Base-by-base conservation (phyloP, 1,139 yeast genomes). In the Arxiozyma slooffiae region DNA sequence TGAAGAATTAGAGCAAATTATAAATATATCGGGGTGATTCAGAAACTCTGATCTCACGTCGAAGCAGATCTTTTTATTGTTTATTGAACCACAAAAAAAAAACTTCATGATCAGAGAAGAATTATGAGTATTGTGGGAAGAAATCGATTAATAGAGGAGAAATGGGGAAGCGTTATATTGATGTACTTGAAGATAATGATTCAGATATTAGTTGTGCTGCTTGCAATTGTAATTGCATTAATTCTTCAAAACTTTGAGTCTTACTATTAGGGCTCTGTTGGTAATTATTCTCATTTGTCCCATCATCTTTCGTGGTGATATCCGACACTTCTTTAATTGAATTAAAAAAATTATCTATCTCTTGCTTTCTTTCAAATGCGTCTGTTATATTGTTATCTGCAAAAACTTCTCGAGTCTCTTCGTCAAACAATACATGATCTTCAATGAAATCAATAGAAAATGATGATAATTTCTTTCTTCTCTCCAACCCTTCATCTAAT, bases 381-480 rank as follows among this genome's bases (percentile, higher is more conserved):
- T 11, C 36, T 14, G 9, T 26, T 30, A 30, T 14, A 30, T 11
- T 6, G 14, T 30, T 30, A n/a, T 30, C 36, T 14, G n/a, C 36
- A 14, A 30, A 30, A 30, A 30, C 36, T 14, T 30, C n/a, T 30
- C 36, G 11, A 30, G 36, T 30, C 6, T 11, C 60, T 20, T 56
- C 58, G 16, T 66, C 67, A 46, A 63, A 62, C 48, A 54, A 56
- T 4, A 64, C 58, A 36, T 60, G 47, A 50, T 62, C 66, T n/a
- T 47, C 47, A 8, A 58, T 58, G 7, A 64, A 53, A 48, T 64
- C 67, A 14, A 64, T 57, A 6, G 36, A 20, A 21, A 34, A 42
- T 6, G 45, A 42, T n/a, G 16, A 14, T 41, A 11, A 17, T 18
- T 11, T 21, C 47, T 58, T 61, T n/a, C 58, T 54, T 7, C 49